Evolutionary conservation across 2,329 filamentous ascomycete species (phyloP), one percentile per base, ranked within the genome.

Genomic region (Aspergillus sp.): DNA sequence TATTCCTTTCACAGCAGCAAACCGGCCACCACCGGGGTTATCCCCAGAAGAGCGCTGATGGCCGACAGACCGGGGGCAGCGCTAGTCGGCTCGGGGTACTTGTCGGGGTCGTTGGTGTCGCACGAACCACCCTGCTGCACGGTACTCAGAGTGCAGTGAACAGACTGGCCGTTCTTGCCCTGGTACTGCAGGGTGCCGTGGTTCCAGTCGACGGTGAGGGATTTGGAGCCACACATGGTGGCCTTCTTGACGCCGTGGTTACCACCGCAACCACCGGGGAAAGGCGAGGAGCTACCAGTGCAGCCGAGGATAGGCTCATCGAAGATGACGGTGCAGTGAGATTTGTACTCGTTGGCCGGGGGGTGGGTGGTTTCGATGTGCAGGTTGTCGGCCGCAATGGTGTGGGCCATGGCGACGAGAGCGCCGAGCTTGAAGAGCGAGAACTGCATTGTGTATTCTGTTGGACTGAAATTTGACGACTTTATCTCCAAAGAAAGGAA

Each of bases 181-280:
- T 44, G 30, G 43, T 48, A 48, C 5, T 38, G 32, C 9, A 53
- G 34, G n/a, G 40, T 5, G 41, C 47, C 51, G 41, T 50, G 49
- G 34, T 47, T 29, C 53, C 51, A 46, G 45, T 49, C 27, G 29
- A 52, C 47, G 4, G 42, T 48, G 29, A 52, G 42, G 6, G 36
- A 44, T 7, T 43, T 12, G 28, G 12, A 5, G 30, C n/a, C 30
- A 29, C 46, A 49, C 45, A 50, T 50, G n/a, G 39, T 26, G 41
- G 48, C 46, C 47, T 36, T 44, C 40, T 40, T 51, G 48, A 54
- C 56, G 54, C 48, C 60, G 2, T 52, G 47, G 49, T 59, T 63
- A 53, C 52, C 49, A 29, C 58, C 55, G 39, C 60, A 59, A 48
- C 42, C 36, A 30, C 47, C 47, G 7, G 35, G 29, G 44, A 51